These are phyloP conservation scores for Kodamaea sp. DNA, from an alignment of 1,139 yeast genomes.

Conservation along the genomic window DNA sequence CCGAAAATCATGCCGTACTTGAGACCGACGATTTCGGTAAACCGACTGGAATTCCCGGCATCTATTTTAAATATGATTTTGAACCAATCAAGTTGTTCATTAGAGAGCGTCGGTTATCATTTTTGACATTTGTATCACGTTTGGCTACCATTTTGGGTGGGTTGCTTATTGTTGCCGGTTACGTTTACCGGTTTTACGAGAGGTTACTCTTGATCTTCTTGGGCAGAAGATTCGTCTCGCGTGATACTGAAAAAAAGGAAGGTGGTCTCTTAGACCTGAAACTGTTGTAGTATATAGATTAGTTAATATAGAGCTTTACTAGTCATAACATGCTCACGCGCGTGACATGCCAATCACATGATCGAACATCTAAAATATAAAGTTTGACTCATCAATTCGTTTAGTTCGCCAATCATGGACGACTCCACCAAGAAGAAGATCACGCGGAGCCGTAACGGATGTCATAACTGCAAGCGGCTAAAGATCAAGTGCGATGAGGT, in stretches of 20 bases:
- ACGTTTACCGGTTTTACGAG: constrained; percentile 47
- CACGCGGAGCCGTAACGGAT: constrained; percentile 44
- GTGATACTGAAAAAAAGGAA: constrained; percentile 52
- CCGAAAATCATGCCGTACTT: constrained; percentile 43
- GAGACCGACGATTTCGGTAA: constrained; percentile 20
- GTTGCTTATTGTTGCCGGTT: constrained; percentile 51
- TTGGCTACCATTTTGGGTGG: constrained; percentile 82
- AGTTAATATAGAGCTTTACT: too few relatives aligned
- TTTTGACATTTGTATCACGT: constrained; percentile 72
- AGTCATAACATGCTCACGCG: too few relatives aligned
- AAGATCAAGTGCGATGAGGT: constrained; percentile 74
- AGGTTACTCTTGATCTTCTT: constrained; percentile 38
- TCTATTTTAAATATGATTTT: constrained; percentile 78
- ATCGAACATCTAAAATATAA: too few relatives aligned
- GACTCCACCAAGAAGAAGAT: constrained; percentile 10
- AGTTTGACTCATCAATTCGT: too few relatives aligned
- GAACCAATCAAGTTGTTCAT: constrained; percentile 78
- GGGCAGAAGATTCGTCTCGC: constrained; percentile 50
- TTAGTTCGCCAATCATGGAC: too few relatives aligned
- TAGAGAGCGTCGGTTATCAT: constrained; percentile 69
- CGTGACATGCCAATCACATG: too few relatives aligned
- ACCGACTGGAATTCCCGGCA: constrained; percentile 61
- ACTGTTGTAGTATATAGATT: too few relatives aligned
- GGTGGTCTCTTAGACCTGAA: constrained; percentile 32
- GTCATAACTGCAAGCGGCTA: constrained; percentile 64